These are phyloP conservation scores for Lepiota brunneoincarnata DNA, from an alignment of 768 basidiomycete species.

Conservation along the genomic window DNA sequence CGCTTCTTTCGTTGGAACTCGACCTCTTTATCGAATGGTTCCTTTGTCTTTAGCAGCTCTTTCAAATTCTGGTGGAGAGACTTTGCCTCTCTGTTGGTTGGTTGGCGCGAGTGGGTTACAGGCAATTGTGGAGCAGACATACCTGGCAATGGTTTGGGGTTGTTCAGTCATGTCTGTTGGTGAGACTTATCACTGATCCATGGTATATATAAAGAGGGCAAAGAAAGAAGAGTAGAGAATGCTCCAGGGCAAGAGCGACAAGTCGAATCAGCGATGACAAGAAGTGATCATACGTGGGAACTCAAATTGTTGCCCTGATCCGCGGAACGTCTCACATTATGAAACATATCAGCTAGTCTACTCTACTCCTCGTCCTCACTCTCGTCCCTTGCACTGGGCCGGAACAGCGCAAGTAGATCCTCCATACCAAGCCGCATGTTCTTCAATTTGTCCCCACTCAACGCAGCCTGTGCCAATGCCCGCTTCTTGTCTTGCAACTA, in stretches of 20 bases:
- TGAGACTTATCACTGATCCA: constrained; percentile 26
- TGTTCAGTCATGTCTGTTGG: constrained; percentile 39
- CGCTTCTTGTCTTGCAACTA: constrained; percentile 94
- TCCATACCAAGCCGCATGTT: constrained; percentile 80
- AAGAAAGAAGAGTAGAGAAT: constrained; percentile 10
- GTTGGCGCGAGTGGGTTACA: constrained; percentile 9
- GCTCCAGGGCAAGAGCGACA: too few relatives aligned
- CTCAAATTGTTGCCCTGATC: constrained; percentile 12
- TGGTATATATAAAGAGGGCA: constrained; percentile 16
- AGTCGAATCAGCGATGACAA: constrained; percentile 13
- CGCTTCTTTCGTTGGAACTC: constrained; percentile 87
- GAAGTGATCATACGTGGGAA: constrained; percentile 15
- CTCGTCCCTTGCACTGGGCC: constrained; percentile 52
- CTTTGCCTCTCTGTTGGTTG: constrained; percentile 68
- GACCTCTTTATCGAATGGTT: constrained; percentile 83
- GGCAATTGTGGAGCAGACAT: constrained; percentile 19
- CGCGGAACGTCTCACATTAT: constrained; percentile 12
- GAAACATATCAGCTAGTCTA: not conserved
- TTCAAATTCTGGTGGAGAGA: constrained; percentile 71
- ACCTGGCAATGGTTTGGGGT: constrained; percentile 44
- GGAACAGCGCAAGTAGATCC: constrained; percentile 82
- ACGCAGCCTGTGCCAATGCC: constrained; percentile 74
- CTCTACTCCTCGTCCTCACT: constrained; percentile 46
- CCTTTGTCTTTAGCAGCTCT: constrained; percentile 67
- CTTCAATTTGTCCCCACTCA: constrained; percentile 88